phyloP scores from a whole-genome alignment of 768 basidiomycete species.

The Tylopilus plumbeoviolaceoides region DNA sequence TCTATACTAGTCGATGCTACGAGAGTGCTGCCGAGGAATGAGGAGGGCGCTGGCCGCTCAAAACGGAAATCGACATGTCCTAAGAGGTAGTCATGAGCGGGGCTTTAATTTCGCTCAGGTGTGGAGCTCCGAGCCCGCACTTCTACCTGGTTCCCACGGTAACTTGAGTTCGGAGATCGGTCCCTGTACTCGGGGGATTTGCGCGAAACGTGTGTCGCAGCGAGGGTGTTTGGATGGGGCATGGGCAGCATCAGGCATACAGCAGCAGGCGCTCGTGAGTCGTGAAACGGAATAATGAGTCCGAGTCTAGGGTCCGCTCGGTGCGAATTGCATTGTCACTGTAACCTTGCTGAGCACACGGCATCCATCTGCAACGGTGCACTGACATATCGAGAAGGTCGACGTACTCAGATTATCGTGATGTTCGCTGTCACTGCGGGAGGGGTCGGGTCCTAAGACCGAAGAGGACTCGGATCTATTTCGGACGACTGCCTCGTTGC shows the following conservation, averaged over 20 bases:
- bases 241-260: too few species aligned
- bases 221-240: not conserved
- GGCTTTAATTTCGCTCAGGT: too few species aligned
- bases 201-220: not conserved
- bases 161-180: not conserved
- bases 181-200: not conserved
- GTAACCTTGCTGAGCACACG: not conserved
- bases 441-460: not conserved
- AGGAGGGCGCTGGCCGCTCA: too few species aligned
- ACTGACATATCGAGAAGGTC: not conserved
- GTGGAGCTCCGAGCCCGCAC: too few species aligned
- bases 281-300: not conserved
- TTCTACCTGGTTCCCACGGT: not conserved
- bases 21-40: too few species aligned
- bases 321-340: not conserved
- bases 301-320: not conserved
- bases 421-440: too few species aligned
- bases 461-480: not conserved
- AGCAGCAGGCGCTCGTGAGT: too few species aligned
- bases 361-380: not conserved
- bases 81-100: too few species aligned
- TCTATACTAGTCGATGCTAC: too few species aligned
- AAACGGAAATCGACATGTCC: too few species aligned
- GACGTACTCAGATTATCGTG: too few species aligned
- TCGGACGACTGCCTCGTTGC: slow-evolving; percentile 20